phyloP scores from a whole-genome alignment of 1,284 basidiomycete genomes.

The Ceratobasidium sp. region DNA sequence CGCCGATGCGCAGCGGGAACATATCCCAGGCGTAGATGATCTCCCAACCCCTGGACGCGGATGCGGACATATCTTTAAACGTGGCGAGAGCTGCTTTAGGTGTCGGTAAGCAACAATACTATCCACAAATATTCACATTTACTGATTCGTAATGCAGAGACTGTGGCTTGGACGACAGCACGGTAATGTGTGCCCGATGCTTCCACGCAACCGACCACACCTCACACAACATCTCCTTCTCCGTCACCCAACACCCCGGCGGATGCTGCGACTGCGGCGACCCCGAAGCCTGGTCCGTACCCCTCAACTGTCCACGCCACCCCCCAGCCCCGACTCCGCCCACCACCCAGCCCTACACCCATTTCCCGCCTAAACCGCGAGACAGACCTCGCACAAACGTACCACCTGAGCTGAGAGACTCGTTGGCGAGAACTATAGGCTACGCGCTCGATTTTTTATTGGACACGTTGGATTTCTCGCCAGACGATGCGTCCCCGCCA shows the following conservation, averaged over 20 bases:
- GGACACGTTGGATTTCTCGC: constrained; percentile 86
- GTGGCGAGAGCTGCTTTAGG: constrained; percentile 87
- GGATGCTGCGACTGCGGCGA: constrained; percentile 96
- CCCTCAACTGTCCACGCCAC: constrained; percentile 80
- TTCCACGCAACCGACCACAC: constrained; percentile 87
- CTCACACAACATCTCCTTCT: constrained; percentile 91
- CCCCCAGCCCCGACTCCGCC: constrained; percentile 58
- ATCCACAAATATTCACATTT: no score
- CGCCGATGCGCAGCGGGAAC: constrained; percentile 73
- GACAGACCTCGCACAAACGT: constrained; percentile 49
- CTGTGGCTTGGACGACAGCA: constrained; percentile 88
- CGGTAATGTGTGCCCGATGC: constrained; percentile 88
- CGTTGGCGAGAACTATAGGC: constrained; percentile 78
- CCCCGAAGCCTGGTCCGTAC: constrained; percentile 81
- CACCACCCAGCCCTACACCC: constrained; percentile 51
- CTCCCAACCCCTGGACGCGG: constrained; percentile 72
- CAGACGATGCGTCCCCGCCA: constrained; percentile 81
- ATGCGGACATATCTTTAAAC: constrained; percentile 83
- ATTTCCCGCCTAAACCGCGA: constrained; percentile 51
- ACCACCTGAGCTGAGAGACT: constrained; percentile 73
- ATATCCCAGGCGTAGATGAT: constrained; percentile 70
- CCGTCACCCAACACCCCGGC: constrained; percentile 89
- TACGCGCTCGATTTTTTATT: constrained; percentile 88
- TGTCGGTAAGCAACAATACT: constrained; percentile 79
- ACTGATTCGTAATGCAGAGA: constrained; percentile 67